phyloP scores from a whole-genome alignment of 1,139 yeast genomes.

The Protomyces lactucae-debilis region DNA sequence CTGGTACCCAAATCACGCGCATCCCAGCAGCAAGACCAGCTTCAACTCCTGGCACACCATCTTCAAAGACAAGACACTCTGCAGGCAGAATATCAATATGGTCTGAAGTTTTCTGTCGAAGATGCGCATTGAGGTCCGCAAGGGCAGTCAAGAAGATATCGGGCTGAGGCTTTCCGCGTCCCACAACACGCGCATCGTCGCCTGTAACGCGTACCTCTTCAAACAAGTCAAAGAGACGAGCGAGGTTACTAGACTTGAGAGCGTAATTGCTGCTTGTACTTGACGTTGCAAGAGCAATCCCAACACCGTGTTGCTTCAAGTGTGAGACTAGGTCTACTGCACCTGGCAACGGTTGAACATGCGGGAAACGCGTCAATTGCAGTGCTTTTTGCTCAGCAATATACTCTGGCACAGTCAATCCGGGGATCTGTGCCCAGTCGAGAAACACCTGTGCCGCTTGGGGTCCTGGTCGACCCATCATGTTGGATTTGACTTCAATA shows the following conservation, averaged over 20 bases:
- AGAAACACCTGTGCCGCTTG: constrained; percentile 61
- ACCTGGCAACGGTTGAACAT: constrained; percentile 71
- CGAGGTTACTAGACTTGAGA: constrained; percentile 60
- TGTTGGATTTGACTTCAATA: constrained; percentile 79
- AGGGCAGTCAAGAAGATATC: constrained; percentile 87
- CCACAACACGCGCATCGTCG: constrained; percentile 73
- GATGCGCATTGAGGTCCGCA: constrained; percentile 51
- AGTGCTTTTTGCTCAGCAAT: constrained; percentile 49
- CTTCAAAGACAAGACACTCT: constrained; percentile 88
- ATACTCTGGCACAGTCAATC: constrained; percentile 57
- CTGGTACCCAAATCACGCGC: constrained; percentile 88
- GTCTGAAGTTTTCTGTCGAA: background rate
- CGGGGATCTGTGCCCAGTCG: constrained; percentile 53
- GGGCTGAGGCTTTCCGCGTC: constrained; percentile 88
- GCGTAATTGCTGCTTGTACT: constrained; percentile 58
- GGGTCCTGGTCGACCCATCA: constrained; percentile 89
- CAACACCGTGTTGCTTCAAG: constrained; percentile 51
- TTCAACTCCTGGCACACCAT: constrained; percentile 81
- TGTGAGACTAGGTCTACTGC: constrained; percentile 62
- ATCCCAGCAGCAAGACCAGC: constrained; percentile 86
- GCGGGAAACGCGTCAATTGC: constrained; percentile 60
- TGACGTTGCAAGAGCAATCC: constrained; percentile 91
- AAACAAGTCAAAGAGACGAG: constrained; percentile 59
- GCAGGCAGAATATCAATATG: constrained; percentile 53
- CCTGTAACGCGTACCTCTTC: constrained; percentile 69